phyloP scores from a whole-genome alignment of 2,329 filamentous ascomycete genomes.

The Colletotrichum caudatum region DNA sequence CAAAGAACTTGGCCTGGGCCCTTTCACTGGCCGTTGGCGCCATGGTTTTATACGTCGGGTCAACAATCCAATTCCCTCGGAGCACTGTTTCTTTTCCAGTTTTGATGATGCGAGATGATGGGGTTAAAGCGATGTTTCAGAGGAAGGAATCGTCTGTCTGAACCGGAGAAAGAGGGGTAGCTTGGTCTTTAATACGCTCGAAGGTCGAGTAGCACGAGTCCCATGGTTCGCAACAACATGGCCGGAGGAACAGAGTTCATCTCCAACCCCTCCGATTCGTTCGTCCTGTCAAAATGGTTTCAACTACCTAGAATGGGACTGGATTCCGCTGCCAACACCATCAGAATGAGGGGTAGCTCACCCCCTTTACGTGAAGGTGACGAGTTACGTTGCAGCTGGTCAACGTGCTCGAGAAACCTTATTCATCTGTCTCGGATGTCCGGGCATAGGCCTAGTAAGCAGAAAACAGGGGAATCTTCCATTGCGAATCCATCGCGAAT shows the following conservation, averaged over 20 bases:
- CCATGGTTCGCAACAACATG: background rate
- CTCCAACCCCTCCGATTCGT: conserved; percentile 30
- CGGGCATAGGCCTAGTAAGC: background rate
- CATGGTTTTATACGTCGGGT: conserved; percentile 5
- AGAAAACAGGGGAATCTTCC: background rate
- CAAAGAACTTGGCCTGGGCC: conserved; percentile 37
- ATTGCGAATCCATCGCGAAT: background rate
- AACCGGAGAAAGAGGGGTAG: conserved; percentile 18
- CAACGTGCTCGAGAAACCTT: background rate
- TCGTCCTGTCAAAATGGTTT: conserved; percentile 26
- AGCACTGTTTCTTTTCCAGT: no score
- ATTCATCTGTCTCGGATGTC: conserved; percentile 19
- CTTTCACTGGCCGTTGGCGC: conserved; percentile 28
- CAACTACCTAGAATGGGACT: conserved; percentile 26
- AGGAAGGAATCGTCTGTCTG: background rate
- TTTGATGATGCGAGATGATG: background rate
- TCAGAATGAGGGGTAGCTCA: conserved; percentile 33
- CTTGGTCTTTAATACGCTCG: conserved; percentile 3
- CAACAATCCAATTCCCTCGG: background rate
- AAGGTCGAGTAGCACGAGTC: background rate
- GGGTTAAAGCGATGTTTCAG: background rate
- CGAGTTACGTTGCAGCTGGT: conserved; percentile 14
- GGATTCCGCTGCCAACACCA: background rate
- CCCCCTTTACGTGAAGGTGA: background rate
- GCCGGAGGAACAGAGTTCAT: conserved; percentile 9